These are phyloP conservation scores for Tulasnella sp. DNA, from an alignment of 768 basidiomycete genomes.

Conservation along the genomic window DNA sequence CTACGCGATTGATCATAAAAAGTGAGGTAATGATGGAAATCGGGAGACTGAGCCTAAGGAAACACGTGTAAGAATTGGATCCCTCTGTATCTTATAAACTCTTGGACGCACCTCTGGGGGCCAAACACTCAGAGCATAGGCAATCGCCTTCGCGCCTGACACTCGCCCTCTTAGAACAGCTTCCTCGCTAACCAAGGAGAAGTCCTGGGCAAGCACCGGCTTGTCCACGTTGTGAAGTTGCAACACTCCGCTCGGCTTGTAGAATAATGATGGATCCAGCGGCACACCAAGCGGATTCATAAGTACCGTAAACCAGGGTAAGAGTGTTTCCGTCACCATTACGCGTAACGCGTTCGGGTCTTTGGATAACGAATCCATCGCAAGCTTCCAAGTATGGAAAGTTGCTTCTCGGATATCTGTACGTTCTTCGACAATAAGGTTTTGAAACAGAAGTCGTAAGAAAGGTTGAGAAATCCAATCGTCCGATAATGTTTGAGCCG, in stretches of 20 bases:
- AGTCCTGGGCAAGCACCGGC: conserved; percentile 83
- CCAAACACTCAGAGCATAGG: conserved; percentile 56
- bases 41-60: conserved; percentile 35
- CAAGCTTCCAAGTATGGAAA: conserved; percentile 58
- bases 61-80: not conserved
- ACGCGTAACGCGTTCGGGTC: not conserved
- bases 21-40: conserved; percentile 59
- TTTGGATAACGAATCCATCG: conserved; percentile 40
- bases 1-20: conserved; percentile 79
- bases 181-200: conserved; percentile 66
- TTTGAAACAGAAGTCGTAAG: conserved; percentile 80
- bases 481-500: conserved; percentile 53
- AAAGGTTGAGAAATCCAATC: conserved; percentile 73
- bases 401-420: conserved; percentile 66
- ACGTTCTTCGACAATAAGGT: conserved; percentile 84
- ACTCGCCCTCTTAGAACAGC: conserved; percentile 66
- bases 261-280: conserved; percentile 57
- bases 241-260: conserved; percentile 40
- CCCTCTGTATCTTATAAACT: not conserved
- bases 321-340: not conserved
- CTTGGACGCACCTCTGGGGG: conserved; percentile 39
- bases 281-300: conserved; percentile 83
- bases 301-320: conserved; percentile 68
- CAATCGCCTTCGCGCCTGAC: conserved; percentile 63
- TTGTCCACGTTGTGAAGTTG: conserved; percentile 86